These are phyloP conservation scores for Yueomyces sp. DNA, from an alignment of 805 yeast genomes.

Conservation along the genomic window DNA sequence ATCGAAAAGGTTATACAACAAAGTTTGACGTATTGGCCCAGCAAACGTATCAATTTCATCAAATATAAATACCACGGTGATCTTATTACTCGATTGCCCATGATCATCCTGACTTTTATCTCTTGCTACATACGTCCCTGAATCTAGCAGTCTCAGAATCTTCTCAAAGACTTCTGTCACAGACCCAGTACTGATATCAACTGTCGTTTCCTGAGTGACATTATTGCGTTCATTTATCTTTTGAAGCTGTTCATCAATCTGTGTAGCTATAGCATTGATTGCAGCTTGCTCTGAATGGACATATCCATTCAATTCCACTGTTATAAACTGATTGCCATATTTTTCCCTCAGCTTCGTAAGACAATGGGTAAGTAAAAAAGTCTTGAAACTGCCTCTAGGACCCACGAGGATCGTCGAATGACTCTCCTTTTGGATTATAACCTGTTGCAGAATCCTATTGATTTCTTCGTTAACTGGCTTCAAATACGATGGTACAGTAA, in stretches of 20 bases:
- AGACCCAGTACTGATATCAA: slow-evolving; percentile 37
- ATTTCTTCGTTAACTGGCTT: slow-evolving; percentile 30
- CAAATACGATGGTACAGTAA: slow-evolving; percentile 10
- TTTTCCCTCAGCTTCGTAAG: slow-evolving; percentile 30
- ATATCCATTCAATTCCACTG: slow-evolving; percentile 53
- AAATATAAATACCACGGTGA: slow-evolving; percentile 62
- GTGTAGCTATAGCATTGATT: slow-evolving; percentile 73
- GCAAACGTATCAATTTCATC: slow-evolving; percentile 83
- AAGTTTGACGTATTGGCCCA: slow-evolving; percentile 57
- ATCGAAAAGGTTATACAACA: slow-evolving; percentile 80
- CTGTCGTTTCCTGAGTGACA: slow-evolving; percentile 3
- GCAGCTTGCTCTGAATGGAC: slow-evolving; percentile 68
- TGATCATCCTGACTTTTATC: slow-evolving; percentile 12
- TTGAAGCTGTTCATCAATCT: slow-evolving; percentile 41
- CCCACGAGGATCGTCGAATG: slow-evolving; percentile 75
- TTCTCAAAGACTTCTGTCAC: slow-evolving; percentile 49
- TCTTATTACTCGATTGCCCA: slow-evolving; percentile 13
- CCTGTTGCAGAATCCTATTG: slow-evolving; percentile 43
- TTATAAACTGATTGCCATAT: slow-evolving; percentile 40
- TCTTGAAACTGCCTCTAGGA: slow-evolving; percentile 67
- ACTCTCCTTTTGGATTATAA: slow-evolving; percentile 58
- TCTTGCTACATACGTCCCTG: slow-evolving; percentile 6
- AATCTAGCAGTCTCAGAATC: slow-evolving; percentile 39
- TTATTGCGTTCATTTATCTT: neutral
- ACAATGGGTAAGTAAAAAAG: slow-evolving; percentile 47